These are phyloP conservation scores for Dothistroma septosporum DNA, from an alignment of 2,329 filamentous ascomycete species.

Conservation along the genomic window DNA sequence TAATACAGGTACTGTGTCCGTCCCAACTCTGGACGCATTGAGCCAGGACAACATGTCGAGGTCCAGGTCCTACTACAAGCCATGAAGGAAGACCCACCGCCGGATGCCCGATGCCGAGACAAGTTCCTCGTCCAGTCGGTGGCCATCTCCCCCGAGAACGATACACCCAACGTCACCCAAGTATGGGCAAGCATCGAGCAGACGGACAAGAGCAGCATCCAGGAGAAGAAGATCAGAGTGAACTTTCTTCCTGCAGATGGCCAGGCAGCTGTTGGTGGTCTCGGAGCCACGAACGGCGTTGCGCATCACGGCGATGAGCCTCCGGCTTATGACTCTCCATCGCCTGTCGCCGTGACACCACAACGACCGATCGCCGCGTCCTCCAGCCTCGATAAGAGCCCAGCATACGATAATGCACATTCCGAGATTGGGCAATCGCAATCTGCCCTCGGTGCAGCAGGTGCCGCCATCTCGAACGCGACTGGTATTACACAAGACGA, in stretches of 20 bases:
- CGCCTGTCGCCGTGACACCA: constrained; percentile 48
- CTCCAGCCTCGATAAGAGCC: constrained; percentile 37
- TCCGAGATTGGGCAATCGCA: constrained; percentile 29
- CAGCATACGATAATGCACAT: constrained; percentile 22
- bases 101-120: constrained; percentile 87
- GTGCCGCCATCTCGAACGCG: constrained; percentile 45
- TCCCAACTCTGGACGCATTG: constrained; percentile 93
- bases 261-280: constrained; percentile 23
- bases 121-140: constrained; percentile 97
- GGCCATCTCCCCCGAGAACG: constrained; percentile 74
- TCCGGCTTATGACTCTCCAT: constrained; percentile 55
- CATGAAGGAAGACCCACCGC: constrained; percentile 90
- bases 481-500: constrained; percentile 56
- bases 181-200: constrained; percentile 76
- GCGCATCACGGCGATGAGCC: constrained; percentile 40
- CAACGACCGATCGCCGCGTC: constrained; percentile 31
- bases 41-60: constrained; percentile 83
- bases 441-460: constrained; percentile 38
- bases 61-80: constrained; percentile 97
- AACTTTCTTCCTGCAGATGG: constrained; percentile 68
- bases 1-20: constrained; percentile 83
- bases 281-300: constrained; percentile 26
- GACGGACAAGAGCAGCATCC: constrained; percentile 69
- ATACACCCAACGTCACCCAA: constrained; percentile 72
- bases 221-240: constrained; percentile 95